Base-by-base conservation (phyloP, 2,329 filamentous ascomycete genomes). In the Colletotrichum tropicicola region DNA sequence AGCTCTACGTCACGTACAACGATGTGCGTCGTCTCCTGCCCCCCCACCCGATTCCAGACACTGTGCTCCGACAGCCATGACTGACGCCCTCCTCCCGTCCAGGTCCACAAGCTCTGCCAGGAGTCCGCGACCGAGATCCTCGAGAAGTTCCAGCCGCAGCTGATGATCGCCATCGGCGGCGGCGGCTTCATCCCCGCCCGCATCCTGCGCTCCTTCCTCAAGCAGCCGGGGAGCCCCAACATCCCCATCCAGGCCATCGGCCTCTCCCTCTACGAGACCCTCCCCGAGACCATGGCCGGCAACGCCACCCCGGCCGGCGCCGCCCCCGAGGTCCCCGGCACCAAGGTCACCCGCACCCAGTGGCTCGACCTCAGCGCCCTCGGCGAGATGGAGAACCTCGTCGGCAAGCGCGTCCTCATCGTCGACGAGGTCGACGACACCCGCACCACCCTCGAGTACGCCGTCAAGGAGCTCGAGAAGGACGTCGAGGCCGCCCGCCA, bases 181-280 rank as follows among this genome's bases (percentile, higher is more conserved):
- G 96, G 96, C 73, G 96, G 96, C 74, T 99, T 98, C 80, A 94
- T 99, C 41, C 96, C 96, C 67, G 96, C 96, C 47, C 92, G 96
- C 73, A 99, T 99, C 79, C 88, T 99, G 69, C 93, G 96, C 69
- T 98, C 96, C 19, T 99, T 99, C 86, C 92, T 99, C 79, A 98
- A 97, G 86, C 88, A 89, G 77, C 86, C 92, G 65, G 93, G 92
- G 72, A 87, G 85, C 68, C 90, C 94, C 80, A 99, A 99, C 84
- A 99, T 99, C 75, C 95, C 96, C 71, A 99, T 99, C 80, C 96
- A 99, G 86, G 96, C 96, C 69, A 99, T 99, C 78, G 96, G 96
- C 51, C 91, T 99, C 69, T 98, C 95, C 21, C 90, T 99, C 59
- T 99, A 99, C 85, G 96, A 99, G 83, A 86, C 89, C 68, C 91